A percentile compares a stretch with the other conserved stretches of the same genome.
phyloP scores from a whole-genome alignment of 306 rosid genomes.

The Trifolium repens region DNA sequence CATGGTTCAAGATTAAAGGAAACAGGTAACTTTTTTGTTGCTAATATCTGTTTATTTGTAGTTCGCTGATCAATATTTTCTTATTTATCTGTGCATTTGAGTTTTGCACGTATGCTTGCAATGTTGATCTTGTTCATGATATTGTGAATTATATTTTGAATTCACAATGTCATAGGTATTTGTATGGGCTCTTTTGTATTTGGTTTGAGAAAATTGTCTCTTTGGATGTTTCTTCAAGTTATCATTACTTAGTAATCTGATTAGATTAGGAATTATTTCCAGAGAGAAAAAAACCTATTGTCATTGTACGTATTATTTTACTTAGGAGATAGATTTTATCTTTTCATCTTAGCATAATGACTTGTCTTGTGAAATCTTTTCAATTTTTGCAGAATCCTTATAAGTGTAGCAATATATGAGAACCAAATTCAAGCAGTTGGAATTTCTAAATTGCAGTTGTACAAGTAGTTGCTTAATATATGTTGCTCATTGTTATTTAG shows the following conservation, averaged over 20 bases:
- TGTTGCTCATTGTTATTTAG: conserved; percentile 27
- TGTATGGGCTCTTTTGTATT: too few relatives aligned
- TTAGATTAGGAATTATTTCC: too few relatives aligned
- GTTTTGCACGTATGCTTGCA: conserved; percentile 19
- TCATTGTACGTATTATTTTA: background rate
- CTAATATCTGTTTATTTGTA: conserved; percentile 4
- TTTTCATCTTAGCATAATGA: conserved; percentile 8
- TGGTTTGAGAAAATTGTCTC: background rate
- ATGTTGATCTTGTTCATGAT: background rate
- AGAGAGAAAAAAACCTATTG: too few relatives aligned
- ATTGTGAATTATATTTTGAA: background rate
- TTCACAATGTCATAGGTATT: conserved; percentile 16
- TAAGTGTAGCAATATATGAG: background rate
- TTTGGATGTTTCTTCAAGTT: background rate
- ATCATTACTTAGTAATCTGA: too few relatives aligned
- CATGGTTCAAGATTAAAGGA: conserved; percentile 86
- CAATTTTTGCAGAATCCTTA: too few relatives aligned
- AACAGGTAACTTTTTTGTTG: conserved; percentile 62
- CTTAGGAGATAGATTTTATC: background rate
- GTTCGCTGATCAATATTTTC: background rate
- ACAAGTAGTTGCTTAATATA: conserved; percentile 15
- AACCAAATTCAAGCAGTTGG: background rate
- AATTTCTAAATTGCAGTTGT: conserved; percentile 11
- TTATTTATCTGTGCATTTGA: background rate
- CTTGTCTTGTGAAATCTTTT: background rate